These are phyloP conservation scores for Macrocystidia cucumis DNA, from an alignment of 1,284 basidiomycete species.

Conservation along the genomic window DNA sequence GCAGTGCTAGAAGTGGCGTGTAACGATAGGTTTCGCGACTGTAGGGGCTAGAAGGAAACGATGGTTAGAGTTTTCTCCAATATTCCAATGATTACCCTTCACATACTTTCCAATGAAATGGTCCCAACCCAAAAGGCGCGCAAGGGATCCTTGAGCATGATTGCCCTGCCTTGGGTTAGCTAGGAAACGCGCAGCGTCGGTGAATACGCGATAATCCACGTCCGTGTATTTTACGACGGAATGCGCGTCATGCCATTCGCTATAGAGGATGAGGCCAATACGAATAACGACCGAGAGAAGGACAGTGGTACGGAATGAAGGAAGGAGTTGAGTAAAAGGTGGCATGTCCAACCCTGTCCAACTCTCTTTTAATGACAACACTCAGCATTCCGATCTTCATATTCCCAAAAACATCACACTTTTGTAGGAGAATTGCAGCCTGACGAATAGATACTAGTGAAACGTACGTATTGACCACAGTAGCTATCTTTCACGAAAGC, in stretches of 20 bases:
- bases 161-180: constrained; percentile 39
- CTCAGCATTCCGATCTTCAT: no score
- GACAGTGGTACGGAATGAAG: constrained; percentile 48
- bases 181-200: constrained; percentile 78
- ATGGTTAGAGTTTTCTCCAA: not conserved
- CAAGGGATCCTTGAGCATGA: constrained; percentile 53
- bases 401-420: no score
- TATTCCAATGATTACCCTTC: constrained; percentile 4
- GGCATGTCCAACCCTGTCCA: no score
- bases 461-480: no score
- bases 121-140: constrained; percentile 20
- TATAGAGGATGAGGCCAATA: constrained; percentile 70
- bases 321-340: constrained; percentile 12
- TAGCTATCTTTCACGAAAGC: no score
- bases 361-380: no score
- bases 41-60: constrained; percentile 66
- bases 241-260: constrained; percentile 81
- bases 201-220: constrained; percentile 94
- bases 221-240: constrained; percentile 94
- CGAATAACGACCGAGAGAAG: constrained; percentile 53
- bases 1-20: constrained; percentile 84
- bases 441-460: no score
- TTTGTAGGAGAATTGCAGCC: no score
- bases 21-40: constrained; percentile 94
- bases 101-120: constrained; percentile 62